These are phyloP conservation scores for Hymenoscyphus repandus DNA, from an alignment of 2,329 filamentous ascomycete species.

Conservation along the genomic window DNA sequence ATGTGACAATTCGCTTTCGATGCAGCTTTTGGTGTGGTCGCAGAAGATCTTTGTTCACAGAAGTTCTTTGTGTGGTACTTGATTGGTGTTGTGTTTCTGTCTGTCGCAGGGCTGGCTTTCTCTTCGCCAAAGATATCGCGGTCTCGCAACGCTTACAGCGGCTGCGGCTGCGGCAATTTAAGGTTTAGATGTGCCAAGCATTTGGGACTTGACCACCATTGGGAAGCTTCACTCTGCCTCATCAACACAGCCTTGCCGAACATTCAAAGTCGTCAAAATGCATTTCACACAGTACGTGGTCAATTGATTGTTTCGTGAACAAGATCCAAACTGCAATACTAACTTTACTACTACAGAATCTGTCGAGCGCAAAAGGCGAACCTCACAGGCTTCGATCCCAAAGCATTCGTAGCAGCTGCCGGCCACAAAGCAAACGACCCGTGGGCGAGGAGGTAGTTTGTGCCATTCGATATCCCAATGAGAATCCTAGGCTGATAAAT, in stretches of 20 bases:
- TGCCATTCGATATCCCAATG: neutral
- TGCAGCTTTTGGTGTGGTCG: no score
- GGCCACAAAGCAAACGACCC: slow-evolving; percentile 58
- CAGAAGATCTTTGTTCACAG: neutral
- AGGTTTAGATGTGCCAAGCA: slow-evolving; percentile 13
- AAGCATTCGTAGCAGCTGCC: slow-evolving; percentile 69
- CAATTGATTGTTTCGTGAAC: neutral
- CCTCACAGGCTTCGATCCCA: slow-evolving; percentile 89
- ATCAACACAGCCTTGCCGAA: slow-evolving; percentile 14
- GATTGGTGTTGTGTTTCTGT: neutral
- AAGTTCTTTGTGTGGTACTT: neutral
- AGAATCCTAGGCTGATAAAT: slow-evolving; percentile 11
- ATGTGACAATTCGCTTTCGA: no score
- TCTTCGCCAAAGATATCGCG: slow-evolving; percentile 7
- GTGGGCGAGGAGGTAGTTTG: slow-evolving; percentile 58
- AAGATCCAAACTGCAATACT: slow-evolving; percentile 7
- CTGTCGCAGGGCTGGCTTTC: neutral
- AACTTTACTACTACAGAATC: slow-evolving; percentile 21
- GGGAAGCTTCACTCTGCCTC: slow-evolving; percentile 4
- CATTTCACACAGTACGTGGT: slow-evolving; percentile 27
- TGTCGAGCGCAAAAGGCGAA: slow-evolving; percentile 47
- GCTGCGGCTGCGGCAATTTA: slow-evolving; percentile 2
- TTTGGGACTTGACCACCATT: slow-evolving; percentile 8
- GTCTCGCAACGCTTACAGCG: slow-evolving; percentile 2
- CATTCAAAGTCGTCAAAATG: slow-evolving; percentile 24